Conservation (phyloP, 2,329 filamentous ascomycete species). For the Alternaria gaisen region DNA sequence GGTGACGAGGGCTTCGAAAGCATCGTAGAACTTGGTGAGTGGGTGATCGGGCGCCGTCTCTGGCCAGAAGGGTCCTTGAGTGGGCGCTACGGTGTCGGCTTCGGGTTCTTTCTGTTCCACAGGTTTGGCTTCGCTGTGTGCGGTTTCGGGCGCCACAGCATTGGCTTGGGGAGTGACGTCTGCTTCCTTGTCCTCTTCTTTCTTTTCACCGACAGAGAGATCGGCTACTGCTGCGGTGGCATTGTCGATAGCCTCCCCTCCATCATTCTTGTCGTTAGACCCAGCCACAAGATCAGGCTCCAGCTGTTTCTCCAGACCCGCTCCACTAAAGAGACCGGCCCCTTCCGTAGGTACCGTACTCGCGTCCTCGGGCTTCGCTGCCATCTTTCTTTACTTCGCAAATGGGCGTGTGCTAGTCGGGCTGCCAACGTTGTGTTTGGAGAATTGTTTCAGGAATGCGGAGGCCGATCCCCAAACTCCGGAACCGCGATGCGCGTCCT, state of each 20-base stretch:
- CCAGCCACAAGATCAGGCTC: conserved; percentile 23
- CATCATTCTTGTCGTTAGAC: conserved; percentile 25
- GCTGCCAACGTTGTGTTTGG: conserved; percentile 10
- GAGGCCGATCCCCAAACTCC: conserved; percentile 20
- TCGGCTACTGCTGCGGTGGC: conserved; percentile 27
- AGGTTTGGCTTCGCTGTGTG: conserved; percentile 12
- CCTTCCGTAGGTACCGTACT: conserved; percentile 25
- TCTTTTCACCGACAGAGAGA: conserved; percentile 29
- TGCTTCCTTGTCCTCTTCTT: conserved; percentile 19
- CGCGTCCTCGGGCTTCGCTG: conserved; percentile 27
- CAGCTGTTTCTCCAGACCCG: conserved; percentile 27
- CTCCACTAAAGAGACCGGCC: conserved; percentile 15
- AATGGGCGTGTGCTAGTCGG: neutral
- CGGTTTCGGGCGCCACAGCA: neutral
- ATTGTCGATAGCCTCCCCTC: conserved; percentile 24
- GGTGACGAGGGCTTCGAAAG: conserved; percentile 66
- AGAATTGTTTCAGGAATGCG: conserved; percentile 12
- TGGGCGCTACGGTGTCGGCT: conserved; percentile 12
- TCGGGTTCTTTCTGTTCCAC: neutral
- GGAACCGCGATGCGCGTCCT: conserved; percentile 13
- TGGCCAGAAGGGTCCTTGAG: conserved; percentile 44
- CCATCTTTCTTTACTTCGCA: conserved; percentile 21
- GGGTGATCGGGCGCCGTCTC: conserved; percentile 50
- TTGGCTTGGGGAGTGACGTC: conserved; percentile 12
- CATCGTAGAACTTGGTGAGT: conserved; percentile 66